Evolutionary conservation across 2,329 filamentous ascomycete species (phyloP), one percentile per base, ranked within the genome.

Genomic region (Plectosphaerella sp.): DNA sequence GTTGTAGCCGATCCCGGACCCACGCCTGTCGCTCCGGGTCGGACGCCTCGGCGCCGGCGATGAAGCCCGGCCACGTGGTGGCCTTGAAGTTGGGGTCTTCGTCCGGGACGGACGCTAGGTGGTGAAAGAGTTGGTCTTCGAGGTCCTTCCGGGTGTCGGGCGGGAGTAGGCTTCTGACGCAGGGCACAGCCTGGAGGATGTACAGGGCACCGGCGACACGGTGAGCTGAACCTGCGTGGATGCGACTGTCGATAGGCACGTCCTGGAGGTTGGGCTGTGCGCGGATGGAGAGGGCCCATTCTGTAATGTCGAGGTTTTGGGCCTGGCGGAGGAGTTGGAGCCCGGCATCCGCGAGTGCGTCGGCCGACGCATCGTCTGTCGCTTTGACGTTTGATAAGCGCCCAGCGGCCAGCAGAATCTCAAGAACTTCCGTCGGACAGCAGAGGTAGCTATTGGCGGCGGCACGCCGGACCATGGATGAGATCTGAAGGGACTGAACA

Each of bases 61-160:
- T 70, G 50, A 84, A 83, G 0, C 79, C 74, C 0, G 79, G 77
- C 79, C 78, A 83, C 1, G 75, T 73, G 4, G 78, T 80, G 0
- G 76, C 78, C 57, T 83, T 83, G 66, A 81, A 75, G 18, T 81
- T 72, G 2, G 71, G 68, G 45, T 83, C 77, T 2, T 74, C 67
- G 9, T 74, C 69, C 1, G 73, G 72, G 3, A 84, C 73, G 39
- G 64, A 66, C 0, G 72, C 71, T 4, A 83, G 64, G 24, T 79
- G 73, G 3, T 70, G 52, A 7, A 79, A 68, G 1, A 80, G 67
- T 22, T 79, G 75, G 3, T 67, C 56, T 14, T 73, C 72, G 3
- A 83, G 63, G 1, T 59, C 52, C 4, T 67, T 64, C 4, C 56
- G 60, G 28, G 67, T 54, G 11, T 64, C 56, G 1, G 67, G 59